Evolutionary conservation across 768 basidiomycete species (phyloP), one percentile per base, ranked within the genome.

Genomic region (Pluteus cervinus): DNA sequence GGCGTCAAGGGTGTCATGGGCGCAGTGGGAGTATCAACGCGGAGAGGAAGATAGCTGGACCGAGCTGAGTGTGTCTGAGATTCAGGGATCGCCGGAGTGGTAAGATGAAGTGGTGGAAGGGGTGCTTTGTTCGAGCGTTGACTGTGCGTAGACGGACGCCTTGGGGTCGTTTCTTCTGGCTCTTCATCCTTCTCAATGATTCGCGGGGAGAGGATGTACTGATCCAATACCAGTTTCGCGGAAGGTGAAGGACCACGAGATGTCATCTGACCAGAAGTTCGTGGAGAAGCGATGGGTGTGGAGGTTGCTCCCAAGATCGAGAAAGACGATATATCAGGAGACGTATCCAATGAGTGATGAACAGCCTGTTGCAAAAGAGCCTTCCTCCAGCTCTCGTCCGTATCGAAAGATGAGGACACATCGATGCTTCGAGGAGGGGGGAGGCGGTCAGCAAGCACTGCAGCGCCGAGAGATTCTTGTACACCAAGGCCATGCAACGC

Each of bases 321-420:
- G 47, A 70, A 73, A 15, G 71, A 74, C 14, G 69, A 68, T 6
- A 53, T 44, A 29, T 66, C 69, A 0, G 71, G 65, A 0, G 75
- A 68, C 37, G 69, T 74, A 43, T 74, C 77, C 24, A 87, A 62
- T 3, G 86, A 87, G 56, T 80, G 80, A 37, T 80, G 77, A 14
- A 91, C 86, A 24, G 86, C 88, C 56, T 87, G 75, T 15, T 76
- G 76, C 37, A 91, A 65, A 16, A 91, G 57, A 0, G 79, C 79
- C 55, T 75, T 85, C 43, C 87, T 68, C 89, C 88, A 91, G 17
- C 72, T 66, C 34, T 81, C 76, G 26, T 81, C 79, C 14, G 71
- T 59, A 51, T 75, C 75, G 33, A 55, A 58, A 7, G 73, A 54
- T 6, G 71, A 52, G 3, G 77, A 75, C 41, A 71, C 55, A 17